phyloP scores from a whole-genome alignment of 371 early-diverging fungal genomes.

The Chytridium lagenaria region DNA sequence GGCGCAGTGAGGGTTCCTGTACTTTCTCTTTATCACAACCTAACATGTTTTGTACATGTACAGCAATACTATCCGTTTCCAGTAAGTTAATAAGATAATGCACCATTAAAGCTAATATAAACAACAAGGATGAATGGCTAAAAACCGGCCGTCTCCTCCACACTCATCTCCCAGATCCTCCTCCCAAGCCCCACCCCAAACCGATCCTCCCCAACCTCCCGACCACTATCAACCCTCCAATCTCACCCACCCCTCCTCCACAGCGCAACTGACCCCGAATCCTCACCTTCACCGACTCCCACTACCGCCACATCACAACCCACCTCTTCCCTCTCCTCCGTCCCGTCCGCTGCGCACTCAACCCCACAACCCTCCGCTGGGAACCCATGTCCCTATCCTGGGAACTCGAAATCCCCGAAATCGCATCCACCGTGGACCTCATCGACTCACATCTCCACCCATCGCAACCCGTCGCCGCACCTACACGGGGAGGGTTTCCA shows the following conservation, averaged over 20 bases:
- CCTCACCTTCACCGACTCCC: neutral
- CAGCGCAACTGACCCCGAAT: neutral
- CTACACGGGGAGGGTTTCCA: neutral
- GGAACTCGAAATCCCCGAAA: slow-evolving; percentile 21
- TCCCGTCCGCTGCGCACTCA: neutral
- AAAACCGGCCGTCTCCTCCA: slow-evolving; percentile 6
- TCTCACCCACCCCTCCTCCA: neutral
- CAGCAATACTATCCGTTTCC: slow-evolving; percentile 14
- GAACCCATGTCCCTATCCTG: slow-evolving; percentile 6
- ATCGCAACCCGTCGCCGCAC: neutral
- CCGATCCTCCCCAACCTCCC: neutral
- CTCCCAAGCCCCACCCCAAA: neutral
- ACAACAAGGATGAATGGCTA: slow-evolving; percentile 11
- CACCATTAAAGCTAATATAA: neutral
- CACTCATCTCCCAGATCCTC: slow-evolving; percentile 1
- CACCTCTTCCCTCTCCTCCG: slow-evolving; percentile 18
- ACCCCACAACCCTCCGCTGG: neutral
- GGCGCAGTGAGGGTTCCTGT: neutral
- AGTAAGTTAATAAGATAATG: neutral
- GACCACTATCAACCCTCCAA: neutral
- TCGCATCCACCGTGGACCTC: slow-evolving; percentile 9
- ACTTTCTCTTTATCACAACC: neutral
- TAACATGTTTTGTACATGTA: neutral
- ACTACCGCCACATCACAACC: slow-evolving; percentile 7
- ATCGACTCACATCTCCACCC: neutral